phyloP scores from a whole-genome alignment of 2,329 filamentous ascomycete species.

The Triangularia setosa region DNA sequence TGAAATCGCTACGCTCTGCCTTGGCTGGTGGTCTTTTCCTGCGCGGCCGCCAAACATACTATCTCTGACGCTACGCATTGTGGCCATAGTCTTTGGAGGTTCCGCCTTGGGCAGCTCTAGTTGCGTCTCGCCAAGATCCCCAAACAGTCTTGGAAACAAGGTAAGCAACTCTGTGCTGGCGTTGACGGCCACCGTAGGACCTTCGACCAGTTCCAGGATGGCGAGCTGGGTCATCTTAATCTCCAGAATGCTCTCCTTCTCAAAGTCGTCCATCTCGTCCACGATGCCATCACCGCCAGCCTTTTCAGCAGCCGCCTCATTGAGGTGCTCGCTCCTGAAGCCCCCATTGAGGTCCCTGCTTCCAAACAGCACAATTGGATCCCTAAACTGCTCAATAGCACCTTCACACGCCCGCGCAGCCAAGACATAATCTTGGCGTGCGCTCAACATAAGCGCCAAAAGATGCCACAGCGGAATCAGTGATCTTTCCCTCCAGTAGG shows the following conservation, averaged over 20 bases:
- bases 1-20: conserved; percentile 33
- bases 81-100: conserved; percentile 68
- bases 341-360: conserved; percentile 43
- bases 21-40: conserved; percentile 41
- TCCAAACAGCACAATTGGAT: conserved; percentile 66
- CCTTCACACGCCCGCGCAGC: conserved; percentile 82
- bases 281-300: conserved; percentile 49
- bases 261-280: conserved; percentile 75
- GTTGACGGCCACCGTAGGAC: conserved; percentile 81
- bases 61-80: conserved; percentile 63
- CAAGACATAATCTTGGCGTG: conserved; percentile 77
- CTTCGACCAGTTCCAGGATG: conserved; percentile 77
- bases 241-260: conserved; percentile 85
- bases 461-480: conserved; percentile 87
- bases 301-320: conserved; percentile 46
- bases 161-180: conserved; percentile 79
- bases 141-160: conserved; percentile 78
- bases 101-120: conserved; percentile 41
- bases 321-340: conserved; percentile 65
- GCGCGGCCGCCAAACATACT: conserved; percentile 71
- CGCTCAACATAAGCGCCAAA: conserved; percentile 78
- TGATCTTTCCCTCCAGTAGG: conserved; percentile 59
- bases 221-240: conserved; percentile 93
- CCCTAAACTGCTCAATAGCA: conserved; percentile 84
- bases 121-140: conserved; percentile 47